Evolutionary conservation across 1,284 basidiomycete species (phyloP).

Genomic region (Puccinia novopanici): DNA sequence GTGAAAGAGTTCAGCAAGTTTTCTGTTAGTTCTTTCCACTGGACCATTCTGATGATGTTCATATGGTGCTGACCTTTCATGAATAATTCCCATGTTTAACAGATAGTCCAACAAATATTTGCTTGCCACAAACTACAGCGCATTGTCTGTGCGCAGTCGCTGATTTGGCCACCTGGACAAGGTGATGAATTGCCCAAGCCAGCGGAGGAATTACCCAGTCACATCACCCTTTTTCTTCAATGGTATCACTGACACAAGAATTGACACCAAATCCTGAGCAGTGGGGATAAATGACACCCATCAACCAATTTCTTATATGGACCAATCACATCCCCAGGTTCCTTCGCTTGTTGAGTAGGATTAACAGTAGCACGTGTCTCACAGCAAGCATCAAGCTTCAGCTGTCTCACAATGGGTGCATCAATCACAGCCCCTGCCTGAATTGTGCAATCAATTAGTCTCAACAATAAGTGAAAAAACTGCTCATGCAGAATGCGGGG

Average conservation of each 20-base stretch:
- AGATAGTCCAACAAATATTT: background rate
- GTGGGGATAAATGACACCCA: background rate
- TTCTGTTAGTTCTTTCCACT: background rate
- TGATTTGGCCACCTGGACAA: background rate
- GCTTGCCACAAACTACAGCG: background rate
- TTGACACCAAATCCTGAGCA: background rate
- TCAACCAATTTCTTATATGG: background rate
- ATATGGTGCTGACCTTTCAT: too few relatives aligned
- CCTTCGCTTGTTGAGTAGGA: background rate
- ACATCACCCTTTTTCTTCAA: background rate
- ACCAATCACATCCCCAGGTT: slow-evolving; percentile 6
- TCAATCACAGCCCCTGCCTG: background rate
- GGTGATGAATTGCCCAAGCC: background rate
- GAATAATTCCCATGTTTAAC: background rate
- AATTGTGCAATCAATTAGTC: background rate
- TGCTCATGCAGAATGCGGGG: background rate
- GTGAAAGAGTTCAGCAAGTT: background rate
- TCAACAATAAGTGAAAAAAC: background rate
- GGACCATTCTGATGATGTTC: slow-evolving; percentile 5
- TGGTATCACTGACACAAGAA: background rate
- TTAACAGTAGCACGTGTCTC: background rate
- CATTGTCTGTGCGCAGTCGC: background rate
- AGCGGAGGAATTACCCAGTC: background rate
- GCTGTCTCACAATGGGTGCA: too few relatives aligned
- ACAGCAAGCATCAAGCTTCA: background rate